Evolutionary conservation across 495 filamentous ascomycete species (phyloP), one percentile per base, ranked within the genome.

Genomic region (Aspergillus bertholletiae): DNA sequence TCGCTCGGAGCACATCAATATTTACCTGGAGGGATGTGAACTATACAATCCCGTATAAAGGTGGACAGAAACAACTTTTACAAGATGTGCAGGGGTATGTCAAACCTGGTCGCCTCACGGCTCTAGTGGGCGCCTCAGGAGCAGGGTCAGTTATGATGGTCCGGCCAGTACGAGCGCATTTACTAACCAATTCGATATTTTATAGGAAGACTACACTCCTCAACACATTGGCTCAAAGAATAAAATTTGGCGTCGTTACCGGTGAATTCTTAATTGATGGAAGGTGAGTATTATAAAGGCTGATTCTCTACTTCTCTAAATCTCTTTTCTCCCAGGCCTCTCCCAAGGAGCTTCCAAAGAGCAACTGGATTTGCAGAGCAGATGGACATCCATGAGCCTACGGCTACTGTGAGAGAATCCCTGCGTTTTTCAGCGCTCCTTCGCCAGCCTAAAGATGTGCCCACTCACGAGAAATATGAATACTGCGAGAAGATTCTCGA

Each of bases 11-110:
- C 46, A 80, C 82, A 12, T 77, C 80, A 1, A 66, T 95, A 23
- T 85, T 95, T 58, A 93, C 89, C 0, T 95, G 86, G 84, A 83
- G 88, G 57, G 74, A 88, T 55, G 82, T 96, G 35, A 86, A 83
- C 62, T 96, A 94, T 59, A 84, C 76, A 1, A 88, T 92, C 39
- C 84, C 84, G 11, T 79, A 77, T 60, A 75, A 85, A 32, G 78
- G 75, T 30, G 81, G 83, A 1, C 72, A 85, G 54, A 77, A 76
- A 43, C 74, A 78, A 30, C 64, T 90, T 1, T 66, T 92, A 6
- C 68, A 83, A 21, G 72, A 86, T 61, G 82, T 90, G 5, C 76
- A 84, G 55, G 88, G 88, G 46, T 89, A 79, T 60, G 86, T 90
- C 17, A 81, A 81, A 50, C 88, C 88, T 12, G 87, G 88, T 13